Percentiles rank a stretch among this genome's conserved stretches.
phyloP scores from a whole-genome alignment of 2,329 filamentous ascomycete genomes.

The Ceratocystis albifundus region DNA sequence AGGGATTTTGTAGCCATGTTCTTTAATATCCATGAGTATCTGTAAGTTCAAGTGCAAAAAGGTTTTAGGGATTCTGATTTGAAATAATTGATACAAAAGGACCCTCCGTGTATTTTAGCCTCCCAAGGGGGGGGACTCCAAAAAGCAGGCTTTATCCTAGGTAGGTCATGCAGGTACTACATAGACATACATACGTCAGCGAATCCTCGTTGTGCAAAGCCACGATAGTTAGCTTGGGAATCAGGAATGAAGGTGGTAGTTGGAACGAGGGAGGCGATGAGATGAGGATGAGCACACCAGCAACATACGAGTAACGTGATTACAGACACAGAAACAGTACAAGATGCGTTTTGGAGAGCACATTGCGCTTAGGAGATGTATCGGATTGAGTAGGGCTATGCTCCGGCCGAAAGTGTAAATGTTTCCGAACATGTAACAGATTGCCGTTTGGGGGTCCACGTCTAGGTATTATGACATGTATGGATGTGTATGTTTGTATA shows the following conservation, averaged over 20 bases:
- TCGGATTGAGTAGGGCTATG: background rate
- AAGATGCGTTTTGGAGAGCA: background rate
- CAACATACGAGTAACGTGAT: background rate
- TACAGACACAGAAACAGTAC: background rate
- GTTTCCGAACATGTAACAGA: slow-evolving; percentile 6
- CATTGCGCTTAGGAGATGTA: background rate
- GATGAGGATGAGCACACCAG: background rate
- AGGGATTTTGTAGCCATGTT: no score
- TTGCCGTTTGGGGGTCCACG: background rate
- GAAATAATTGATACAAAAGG: background rate
- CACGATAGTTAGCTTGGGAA: slow-evolving; percentile 6
- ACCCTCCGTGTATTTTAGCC: background rate
- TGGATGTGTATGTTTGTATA: background rate
- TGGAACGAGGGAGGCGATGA: background rate
- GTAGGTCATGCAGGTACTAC: background rate
- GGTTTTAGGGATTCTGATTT: background rate
- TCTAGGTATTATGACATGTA: background rate
- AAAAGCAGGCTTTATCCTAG: background rate
- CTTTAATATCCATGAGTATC: no score
- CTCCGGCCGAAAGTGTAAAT: background rate
- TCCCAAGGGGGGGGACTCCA: background rate
- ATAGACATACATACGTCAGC: background rate
- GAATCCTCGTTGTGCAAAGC: slow-evolving; percentile 3
- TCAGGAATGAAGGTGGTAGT: background rate
- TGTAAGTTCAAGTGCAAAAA: background rate